These are phyloP conservation scores for Eucalyptus regnans DNA, from an alignment of 345 rosid species.

Conservation along the genomic window DNA sequence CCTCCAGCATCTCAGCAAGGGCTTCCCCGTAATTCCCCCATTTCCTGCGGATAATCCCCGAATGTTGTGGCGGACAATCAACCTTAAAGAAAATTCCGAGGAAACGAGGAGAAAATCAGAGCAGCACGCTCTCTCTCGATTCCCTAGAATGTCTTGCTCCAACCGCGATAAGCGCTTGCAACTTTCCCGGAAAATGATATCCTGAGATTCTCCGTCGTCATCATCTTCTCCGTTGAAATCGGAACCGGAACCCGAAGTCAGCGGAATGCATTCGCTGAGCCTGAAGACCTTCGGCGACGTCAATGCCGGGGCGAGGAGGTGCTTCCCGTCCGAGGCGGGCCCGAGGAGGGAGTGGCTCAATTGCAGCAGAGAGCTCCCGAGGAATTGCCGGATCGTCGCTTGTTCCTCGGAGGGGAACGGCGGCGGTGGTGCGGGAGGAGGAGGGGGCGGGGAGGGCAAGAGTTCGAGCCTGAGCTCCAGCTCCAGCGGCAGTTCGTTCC, in stretches of 20 bases:
- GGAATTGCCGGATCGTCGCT: conserved; percentile 15
- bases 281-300: conserved; percentile 19
- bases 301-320: conserved; percentile 4
- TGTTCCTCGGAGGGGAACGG: conserved; percentile 14
- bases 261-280: conserved; percentile 6
- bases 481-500: conserved; percentile 10
- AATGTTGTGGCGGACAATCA: not conserved
- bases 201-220: not conserved
- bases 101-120: not conserved
- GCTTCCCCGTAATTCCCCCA: not conserved
- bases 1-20: not conserved
- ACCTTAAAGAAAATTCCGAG: not conserved
- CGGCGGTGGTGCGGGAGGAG: not conserved
- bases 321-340: not conserved
- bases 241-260: not conserved
- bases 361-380: not conserved
- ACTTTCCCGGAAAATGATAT: not conserved
- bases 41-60: not conserved
- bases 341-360: not conserved
- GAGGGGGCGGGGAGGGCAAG: conserved; percentile 14
- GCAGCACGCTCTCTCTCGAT: not conserved
- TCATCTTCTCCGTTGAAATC: not conserved
- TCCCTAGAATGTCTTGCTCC: not conserved
- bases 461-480: conserved; percentile 16
- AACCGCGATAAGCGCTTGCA: not conserved